Evolutionary conservation across 805 yeast species (phyloP), one percentile per base, ranked within the genome.

Genomic region (Diddensiella santjacobensis): DNA sequence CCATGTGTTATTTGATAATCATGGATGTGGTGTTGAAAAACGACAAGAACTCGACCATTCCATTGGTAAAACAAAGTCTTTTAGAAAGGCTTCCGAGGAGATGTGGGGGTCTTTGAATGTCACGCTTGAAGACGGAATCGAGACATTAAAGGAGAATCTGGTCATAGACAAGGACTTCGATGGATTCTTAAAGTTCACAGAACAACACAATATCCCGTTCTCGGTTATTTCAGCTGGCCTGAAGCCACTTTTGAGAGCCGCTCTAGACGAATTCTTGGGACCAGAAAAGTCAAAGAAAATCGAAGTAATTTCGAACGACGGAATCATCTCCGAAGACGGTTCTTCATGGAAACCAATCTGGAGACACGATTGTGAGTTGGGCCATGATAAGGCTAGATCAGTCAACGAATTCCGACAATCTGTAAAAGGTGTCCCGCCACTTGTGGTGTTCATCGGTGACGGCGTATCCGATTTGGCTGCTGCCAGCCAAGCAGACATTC

Each of bases 381-480:
- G 75, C 48, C 74, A 71, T 55, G 75, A 71, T 57, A 71, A 71
- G 67, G 70, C 75, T 22, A 57, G 53, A 39, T 66, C 72, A 3
- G 63, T 71, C 50, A 57, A 62, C 48, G 73, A 71, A 51, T 69
- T 68, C 62, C 58, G 65, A 24, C 52, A 55, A 35, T 54, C 59
- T 6, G 51, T 57, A 26, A 42, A 22, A 11, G 51, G 50, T 29
- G 47, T 43, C 19, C 74, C 72, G 44, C 83, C 83, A 0, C 64
- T 76, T 46, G 58, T 79, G 23, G 65, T 65, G 10, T 79, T 80
- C 26, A 68, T 80, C 50, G 84, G 84, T 6, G 75, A 78, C 35
- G 85, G 85, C 3, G 74, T 79, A 23, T 71, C 72, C n/a, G 75
- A 71, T 46, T 58, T 71, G 24, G 71, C 75, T 6, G 75, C 74